These are phyloP conservation scores for Amaranthus cruentus DNA, from an alignment of 148 eudicot genomes.

Conservation along the genomic window DNA sequence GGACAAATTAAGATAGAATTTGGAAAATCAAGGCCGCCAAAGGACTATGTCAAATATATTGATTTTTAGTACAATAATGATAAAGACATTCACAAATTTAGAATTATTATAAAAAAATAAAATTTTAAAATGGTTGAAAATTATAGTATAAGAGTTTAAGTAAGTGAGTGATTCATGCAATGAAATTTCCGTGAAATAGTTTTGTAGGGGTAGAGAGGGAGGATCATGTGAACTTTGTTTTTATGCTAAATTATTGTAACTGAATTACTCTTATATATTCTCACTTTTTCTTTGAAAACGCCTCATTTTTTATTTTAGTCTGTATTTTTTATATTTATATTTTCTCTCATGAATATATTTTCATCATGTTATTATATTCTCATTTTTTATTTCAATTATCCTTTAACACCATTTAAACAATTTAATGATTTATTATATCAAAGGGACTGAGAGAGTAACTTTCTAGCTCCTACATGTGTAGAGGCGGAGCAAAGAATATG, in stretches of 20 bases:
- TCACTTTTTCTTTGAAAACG: no score
- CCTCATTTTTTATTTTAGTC: no score
- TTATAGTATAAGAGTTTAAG: not conserved
- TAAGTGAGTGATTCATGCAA: slow-evolving; percentile 10
- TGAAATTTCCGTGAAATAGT: slow-evolving; percentile 27
- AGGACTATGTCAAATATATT: slow-evolving; percentile 24
- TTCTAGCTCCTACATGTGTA: no score
- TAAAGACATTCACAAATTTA: slow-evolving; percentile 10
- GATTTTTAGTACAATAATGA: slow-evolving; percentile 13
- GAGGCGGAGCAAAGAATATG: no score
- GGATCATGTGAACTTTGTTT: slow-evolving; percentile 23
- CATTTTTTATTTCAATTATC: no score
- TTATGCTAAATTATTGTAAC: slow-evolving; percentile 5
- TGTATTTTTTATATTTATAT: no score
- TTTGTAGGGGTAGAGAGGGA: not conserved
- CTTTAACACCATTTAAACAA: no score
- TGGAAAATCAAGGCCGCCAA: slow-evolving; percentile 20
- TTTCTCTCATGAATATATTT: no score
- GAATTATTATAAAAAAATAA: not conserved
- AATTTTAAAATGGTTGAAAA: not conserved
- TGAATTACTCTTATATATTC: not conserved
- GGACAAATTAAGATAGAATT: slow-evolving; percentile 4
- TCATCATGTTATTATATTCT: no score
- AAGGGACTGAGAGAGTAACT: no score
- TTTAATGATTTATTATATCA: no score